phyloP scores from a whole-genome alignment of 805 yeast genomes.

The Suhomyces vadensis region DNA sequence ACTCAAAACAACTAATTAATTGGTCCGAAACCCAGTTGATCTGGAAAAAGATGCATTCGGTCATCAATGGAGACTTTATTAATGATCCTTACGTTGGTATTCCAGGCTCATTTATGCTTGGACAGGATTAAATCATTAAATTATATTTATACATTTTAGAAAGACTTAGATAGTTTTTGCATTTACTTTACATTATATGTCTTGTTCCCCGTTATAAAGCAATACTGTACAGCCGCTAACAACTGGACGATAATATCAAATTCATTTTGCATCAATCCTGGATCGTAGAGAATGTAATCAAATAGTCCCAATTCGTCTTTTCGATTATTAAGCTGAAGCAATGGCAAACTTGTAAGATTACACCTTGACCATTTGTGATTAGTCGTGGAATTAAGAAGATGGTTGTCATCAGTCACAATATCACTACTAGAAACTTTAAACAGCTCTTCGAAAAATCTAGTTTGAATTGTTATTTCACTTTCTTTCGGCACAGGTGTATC shows the following conservation, averaged over 20 bases:
- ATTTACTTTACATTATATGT: constrained; percentile 20
- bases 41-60: constrained; percentile 27
- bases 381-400: constrained; percentile 26
- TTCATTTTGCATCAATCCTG: constrained; percentile 6
- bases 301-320: constrained; percentile 34
- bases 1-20: constrained; percentile 23
- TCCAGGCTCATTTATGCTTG: constrained; percentile 25
- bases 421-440: constrained; percentile 22
- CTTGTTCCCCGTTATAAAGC: constrained; percentile 40
- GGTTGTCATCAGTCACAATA: constrained; percentile 16
- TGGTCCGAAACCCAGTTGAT: constrained; percentile 36
- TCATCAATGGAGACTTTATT: constrained; percentile 24
- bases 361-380: constrained; percentile 42
- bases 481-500: constrained; percentile 14
- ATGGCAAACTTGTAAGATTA: constrained; percentile 36
- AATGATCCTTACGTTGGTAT: constrained; percentile 26
- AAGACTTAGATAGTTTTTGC: too few relatives aligned
- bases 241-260: constrained; percentile 18
- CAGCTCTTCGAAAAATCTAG: constrained; percentile 35
- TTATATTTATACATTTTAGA: not conserved
- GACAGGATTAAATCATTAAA: not conserved
- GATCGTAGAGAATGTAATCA: constrained; percentile 26
- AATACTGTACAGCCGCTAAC: constrained; percentile 28
- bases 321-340: constrained; percentile 32
- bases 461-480: constrained; percentile 25